Conservation (phyloP, 2,329 filamentous ascomycete species). For the Neonectria magnoliae region DNA sequence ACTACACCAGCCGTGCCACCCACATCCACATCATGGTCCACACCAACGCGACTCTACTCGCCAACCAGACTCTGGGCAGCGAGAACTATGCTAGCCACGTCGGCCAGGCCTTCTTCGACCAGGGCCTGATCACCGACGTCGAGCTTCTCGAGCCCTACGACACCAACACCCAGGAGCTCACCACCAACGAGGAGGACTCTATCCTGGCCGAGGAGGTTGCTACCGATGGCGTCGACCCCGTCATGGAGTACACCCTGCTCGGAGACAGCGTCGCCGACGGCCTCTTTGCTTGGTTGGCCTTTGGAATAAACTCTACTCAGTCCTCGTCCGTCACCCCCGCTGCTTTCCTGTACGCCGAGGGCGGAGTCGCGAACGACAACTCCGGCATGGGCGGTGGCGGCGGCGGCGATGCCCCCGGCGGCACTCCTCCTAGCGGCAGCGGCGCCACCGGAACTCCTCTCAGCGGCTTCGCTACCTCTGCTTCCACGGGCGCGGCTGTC, state of each 20-base stretch:
- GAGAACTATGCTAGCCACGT: conserved; percentile 63
- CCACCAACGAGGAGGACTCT: conserved; percentile 62
- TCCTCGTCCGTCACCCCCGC: conserved; percentile 33
- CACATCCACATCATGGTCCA: conserved; percentile 59
- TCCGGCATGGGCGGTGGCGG: conserved; percentile 12
- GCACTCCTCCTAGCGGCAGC: conserved; percentile 15
- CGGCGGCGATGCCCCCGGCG: conserved; percentile 21
- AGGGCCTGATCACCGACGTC: conserved; percentile 63
- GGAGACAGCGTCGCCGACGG: conserved; percentile 63
- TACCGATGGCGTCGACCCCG: conserved; percentile 61
- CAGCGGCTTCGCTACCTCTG: background rate
- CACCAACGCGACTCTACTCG: conserved; percentile 46
- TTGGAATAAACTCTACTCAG: conserved; percentile 57
- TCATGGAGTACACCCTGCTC: conserved; percentile 67
- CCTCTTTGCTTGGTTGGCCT: conserved; percentile 64
- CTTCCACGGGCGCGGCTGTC: conserved; percentile 1
- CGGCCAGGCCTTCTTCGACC: conserved; percentile 73
- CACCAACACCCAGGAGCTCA: conserved; percentile 57
- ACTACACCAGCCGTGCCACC: conserved; percentile 56
- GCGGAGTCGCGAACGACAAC: conserved; percentile 38
- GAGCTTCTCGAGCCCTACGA: conserved; percentile 60
- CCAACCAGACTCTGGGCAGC: conserved; percentile 49
- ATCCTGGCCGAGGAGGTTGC: conserved; percentile 59
- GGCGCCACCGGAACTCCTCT: background rate
- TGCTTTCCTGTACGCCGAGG: conserved; percentile 32